phyloP scores from a whole-genome alignment of 768 basidiomycete genomes.

The Mycena amicta region DNA sequence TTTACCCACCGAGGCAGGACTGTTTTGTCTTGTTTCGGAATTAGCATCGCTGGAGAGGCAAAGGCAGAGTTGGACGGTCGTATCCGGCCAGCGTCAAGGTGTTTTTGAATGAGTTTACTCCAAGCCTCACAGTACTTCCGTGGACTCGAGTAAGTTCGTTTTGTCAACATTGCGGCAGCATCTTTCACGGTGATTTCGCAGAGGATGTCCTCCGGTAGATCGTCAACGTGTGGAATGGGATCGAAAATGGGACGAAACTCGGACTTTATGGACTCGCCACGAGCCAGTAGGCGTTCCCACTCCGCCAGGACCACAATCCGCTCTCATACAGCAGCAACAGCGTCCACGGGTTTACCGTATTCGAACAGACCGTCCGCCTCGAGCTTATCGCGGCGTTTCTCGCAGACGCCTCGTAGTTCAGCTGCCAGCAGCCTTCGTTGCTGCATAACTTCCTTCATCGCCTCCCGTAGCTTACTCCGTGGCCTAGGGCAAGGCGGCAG shows the following conservation, averaged over 20 bases:
- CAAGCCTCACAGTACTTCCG: conserved; percentile 34
- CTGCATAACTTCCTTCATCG: too few relatives aligned
- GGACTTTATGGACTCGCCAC: not conserved
- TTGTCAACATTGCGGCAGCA: conserved; percentile 19
- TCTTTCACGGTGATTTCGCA: conserved; percentile 27
- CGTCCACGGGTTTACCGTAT: not conserved
- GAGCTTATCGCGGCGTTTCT: too few relatives aligned
- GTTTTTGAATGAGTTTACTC: conserved; percentile 30
- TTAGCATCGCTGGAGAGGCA: too few relatives aligned
- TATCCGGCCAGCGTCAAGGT: conserved; percentile 32
- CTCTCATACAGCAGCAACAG: not conserved
- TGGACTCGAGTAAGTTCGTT: conserved; percentile 28
- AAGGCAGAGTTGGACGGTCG: too few relatives aligned
- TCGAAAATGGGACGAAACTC: conserved; percentile 25
- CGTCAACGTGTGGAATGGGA: conserved; percentile 23
- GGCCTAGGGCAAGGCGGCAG: too few relatives aligned
- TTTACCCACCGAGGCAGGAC: too few relatives aligned
- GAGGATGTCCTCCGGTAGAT: conserved; percentile 23
- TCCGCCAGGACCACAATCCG: not conserved
- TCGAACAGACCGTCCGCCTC: too few relatives aligned
- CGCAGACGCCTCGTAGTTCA: too few relatives aligned
- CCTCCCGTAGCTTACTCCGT: too few relatives aligned
- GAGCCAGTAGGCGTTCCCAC: not conserved
- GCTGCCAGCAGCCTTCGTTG: too few relatives aligned
- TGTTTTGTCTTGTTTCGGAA: too few relatives aligned